Conservation (phyloP, 176 grass and related monocot genomes). For the Phoenix roebelenii region DNA sequence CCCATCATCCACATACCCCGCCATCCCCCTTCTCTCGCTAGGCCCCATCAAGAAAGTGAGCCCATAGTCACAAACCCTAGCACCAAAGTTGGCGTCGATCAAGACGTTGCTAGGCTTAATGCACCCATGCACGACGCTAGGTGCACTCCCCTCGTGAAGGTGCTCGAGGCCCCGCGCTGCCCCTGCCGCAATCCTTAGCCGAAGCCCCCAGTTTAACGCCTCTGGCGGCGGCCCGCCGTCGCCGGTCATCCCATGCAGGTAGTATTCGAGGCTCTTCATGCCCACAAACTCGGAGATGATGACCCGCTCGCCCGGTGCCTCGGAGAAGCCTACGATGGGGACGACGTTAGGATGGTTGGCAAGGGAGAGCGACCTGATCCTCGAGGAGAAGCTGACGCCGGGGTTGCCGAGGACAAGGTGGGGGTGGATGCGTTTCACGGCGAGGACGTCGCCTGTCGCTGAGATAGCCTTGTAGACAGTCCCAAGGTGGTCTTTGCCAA, state of each 20-base stretch:
- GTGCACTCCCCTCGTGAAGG: slow-evolving; percentile 34
- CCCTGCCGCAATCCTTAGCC: slow-evolving; percentile 31
- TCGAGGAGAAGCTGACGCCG: slow-evolving; percentile 42
- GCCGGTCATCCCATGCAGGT: neutral
- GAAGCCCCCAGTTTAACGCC: slow-evolving; percentile 27
- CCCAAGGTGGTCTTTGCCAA: slow-evolving; percentile 37
- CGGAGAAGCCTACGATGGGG: slow-evolving; percentile 34
- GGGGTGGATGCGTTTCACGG: slow-evolving; percentile 58
- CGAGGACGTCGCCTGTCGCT: slow-evolving; percentile 8
- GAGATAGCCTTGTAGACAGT: slow-evolving; percentile 44
- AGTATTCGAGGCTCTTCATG: slow-evolving; percentile 21
- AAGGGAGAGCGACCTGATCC: slow-evolving; percentile 43
- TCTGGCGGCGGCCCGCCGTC: neutral
- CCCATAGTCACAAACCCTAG: slow-evolving; percentile 52
- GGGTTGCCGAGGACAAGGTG: slow-evolving; percentile 48
- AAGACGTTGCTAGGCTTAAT: slow-evolving; percentile 44
- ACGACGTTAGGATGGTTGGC: slow-evolving; percentile 43
- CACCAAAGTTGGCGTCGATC: slow-evolving; percentile 9
- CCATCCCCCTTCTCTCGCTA: slow-evolving; percentile 9
- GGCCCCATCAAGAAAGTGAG: slow-evolving; percentile 32
- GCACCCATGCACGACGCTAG: slow-evolving; percentile 36
- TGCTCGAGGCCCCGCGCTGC: slow-evolving; percentile 53
- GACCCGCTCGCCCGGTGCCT: slow-evolving; percentile 63
- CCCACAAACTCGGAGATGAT: slow-evolving; percentile 41
- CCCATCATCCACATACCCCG: slow-evolving; percentile 18